Evolutionary conservation across 2,329 filamentous ascomycete species (phyloP), one percentile per base, ranked within the genome.

Genomic region (Diplodia corticola): DNA sequence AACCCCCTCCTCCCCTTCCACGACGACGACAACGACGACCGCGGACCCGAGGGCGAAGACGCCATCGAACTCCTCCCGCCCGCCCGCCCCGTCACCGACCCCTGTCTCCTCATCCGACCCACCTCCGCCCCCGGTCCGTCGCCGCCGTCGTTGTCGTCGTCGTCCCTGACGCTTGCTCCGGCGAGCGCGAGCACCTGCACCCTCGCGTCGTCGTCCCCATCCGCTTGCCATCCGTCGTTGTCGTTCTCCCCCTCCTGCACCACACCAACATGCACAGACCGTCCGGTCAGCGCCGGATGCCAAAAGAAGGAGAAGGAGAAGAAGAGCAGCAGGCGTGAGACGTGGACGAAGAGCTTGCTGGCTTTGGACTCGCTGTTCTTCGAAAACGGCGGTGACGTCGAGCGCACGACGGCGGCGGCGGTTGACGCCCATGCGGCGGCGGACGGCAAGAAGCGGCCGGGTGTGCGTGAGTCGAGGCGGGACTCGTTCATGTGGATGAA

Each of bases 401-500:
- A 44, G 15, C 22, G 33, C 15, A 20, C n/a, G 24, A 17, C 44
- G 37, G 17, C n/a, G 40, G 24, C 26, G 5, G 35, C 10, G 4
- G 24, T n/a, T 4, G 37, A 15, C 2, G 55, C 12, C 1, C 1
- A 33, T 10, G 35, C 28, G 1, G 24, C 6, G 3, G 26, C 20
- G 6, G 26, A 20, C 1, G 55, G 48, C 15, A n/a, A 6, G 24
- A n/a, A 24, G 35, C 40, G 24, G 24, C 7, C 15, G 17, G 26
- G 46, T 5, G n/a, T 40, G 24, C 55, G 44, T 7, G 24, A 10
- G 17, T 15, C 55, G 26, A 60, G 33, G 26, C 26, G 55, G 5
- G 37, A 60, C 15, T 48, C 37, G 20, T 60, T 60, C 24, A 60
- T 60, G 55, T 60, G 55, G 55, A 60, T 60, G 55, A 46, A 60